Conservation (phyloP, 371 early-diverging fungal genomes). For the Saksenaea oblongispora region DNA sequence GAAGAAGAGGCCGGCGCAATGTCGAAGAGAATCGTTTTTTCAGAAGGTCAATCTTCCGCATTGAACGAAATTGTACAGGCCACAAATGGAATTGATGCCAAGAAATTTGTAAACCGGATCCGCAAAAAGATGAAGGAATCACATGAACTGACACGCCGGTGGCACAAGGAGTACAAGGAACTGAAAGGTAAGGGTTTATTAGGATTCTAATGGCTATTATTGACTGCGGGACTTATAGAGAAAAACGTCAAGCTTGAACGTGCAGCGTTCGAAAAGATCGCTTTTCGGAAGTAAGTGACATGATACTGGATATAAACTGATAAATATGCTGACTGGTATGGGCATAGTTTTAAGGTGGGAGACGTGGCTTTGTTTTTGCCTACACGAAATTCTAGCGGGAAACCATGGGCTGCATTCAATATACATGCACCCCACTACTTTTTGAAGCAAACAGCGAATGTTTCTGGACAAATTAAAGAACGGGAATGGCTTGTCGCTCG, state of each 20-base stretch:
- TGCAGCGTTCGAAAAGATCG: constrained; percentile 57
- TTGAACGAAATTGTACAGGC: constrained; percentile 42
- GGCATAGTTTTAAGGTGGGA: constrained; percentile 62
- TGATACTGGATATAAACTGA: background rate
- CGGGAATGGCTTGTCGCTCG: constrained; percentile 74
- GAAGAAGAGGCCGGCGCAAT: constrained; percentile 37
- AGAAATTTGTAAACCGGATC: constrained; percentile 36
- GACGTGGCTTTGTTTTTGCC: constrained; percentile 79
- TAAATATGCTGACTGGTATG: background rate
- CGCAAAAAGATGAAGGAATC: constrained; percentile 49
- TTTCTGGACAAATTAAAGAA: constrained; percentile 41
- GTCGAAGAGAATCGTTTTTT: constrained; percentile 24
- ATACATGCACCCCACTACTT: constrained; percentile 78
- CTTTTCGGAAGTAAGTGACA: constrained; percentile 57
- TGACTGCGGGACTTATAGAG: constrained; percentile 29
- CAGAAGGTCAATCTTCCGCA: constrained; percentile 27
- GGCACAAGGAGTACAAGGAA: constrained; percentile 39
- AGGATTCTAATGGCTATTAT: background rate
- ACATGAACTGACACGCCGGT: constrained; percentile 41
- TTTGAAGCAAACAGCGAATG: constrained; percentile 53
- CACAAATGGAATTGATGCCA: constrained; percentile 24
- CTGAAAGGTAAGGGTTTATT: constrained; percentile 34
- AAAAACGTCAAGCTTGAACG: constrained; percentile 47
- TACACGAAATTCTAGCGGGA: constrained; percentile 69
- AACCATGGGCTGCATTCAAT: constrained; percentile 83